phyloP scores from a whole-genome alignment of 495 filamentous ascomycete genomes.

The Podospora bellae-mahoneyi region DNA sequence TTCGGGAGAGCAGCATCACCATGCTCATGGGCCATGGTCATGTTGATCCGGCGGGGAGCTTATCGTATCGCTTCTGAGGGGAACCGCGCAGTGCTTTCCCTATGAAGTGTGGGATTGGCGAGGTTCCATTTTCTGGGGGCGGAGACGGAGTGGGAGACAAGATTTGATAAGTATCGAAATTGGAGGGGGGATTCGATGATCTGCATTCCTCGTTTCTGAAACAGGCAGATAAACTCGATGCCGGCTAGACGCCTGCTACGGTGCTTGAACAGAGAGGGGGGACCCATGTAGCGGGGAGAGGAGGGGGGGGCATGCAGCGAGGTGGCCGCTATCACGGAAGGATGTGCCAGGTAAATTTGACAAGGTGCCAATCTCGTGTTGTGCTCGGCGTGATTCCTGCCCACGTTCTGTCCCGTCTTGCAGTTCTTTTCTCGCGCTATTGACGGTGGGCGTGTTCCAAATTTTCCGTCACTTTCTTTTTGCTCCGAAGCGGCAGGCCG shows the following conservation, averaged over 20 bases:
- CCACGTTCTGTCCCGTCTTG: background rate
- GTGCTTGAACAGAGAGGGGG: background rate
- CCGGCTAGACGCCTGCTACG: slow-evolving; percentile 1
- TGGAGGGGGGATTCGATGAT: slow-evolving; percentile 3
- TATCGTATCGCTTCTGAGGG: background rate
- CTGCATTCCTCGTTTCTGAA: slow-evolving; percentile 12
- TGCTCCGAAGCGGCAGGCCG: background rate
- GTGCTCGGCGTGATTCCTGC: background rate
- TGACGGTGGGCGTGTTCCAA: background rate
- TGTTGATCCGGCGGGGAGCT: background rate
- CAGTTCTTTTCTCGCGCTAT: background rate
- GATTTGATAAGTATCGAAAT: background rate
- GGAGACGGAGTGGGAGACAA: background rate
- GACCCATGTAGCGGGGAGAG: background rate
- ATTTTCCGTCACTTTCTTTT: background rate
- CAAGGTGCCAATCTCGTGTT: background rate
- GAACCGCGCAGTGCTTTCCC: background rate
- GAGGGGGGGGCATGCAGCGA: background rate
- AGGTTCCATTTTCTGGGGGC: background rate
- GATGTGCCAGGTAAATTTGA: slow-evolving; percentile 3
- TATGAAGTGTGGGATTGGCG: background rate
- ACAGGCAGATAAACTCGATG: slow-evolving; percentile 1
- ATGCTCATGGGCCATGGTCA: background rate
- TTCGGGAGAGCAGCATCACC: background rate
- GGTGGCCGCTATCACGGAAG: background rate